Conservation (phyloP, 192 early-diverging fungal species). For the Geranomyces michiganensis region DNA sequence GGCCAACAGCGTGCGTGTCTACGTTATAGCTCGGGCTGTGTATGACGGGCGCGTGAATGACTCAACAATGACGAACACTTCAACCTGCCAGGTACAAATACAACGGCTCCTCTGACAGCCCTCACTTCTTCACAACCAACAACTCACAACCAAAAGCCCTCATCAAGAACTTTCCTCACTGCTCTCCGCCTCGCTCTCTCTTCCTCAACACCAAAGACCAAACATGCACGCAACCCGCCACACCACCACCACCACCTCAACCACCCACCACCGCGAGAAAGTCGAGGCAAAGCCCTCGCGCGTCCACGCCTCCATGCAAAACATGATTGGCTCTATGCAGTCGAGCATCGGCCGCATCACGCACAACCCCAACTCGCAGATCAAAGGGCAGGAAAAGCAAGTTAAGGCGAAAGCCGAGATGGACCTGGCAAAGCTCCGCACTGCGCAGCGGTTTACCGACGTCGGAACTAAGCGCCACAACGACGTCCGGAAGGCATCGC, state of each 20-base stretch:
- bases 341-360: conserved; percentile 15
- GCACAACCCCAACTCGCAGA: conserved; percentile 2
- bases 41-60: too few species aligned
- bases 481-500: too few species aligned
- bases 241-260: neutral
- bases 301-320: neutral
- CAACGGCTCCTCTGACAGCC: too few species aligned
- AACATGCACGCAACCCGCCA: too few species aligned
- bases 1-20: too few species aligned
- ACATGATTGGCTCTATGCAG: conserved; percentile 5
- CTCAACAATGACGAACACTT: too few species aligned
- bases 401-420: conserved; percentile 15
- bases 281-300: neutral
- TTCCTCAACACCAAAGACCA: too few species aligned
- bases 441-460: neutral
- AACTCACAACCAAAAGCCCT: neutral
- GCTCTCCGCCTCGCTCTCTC: too few species aligned
- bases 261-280: neutral
- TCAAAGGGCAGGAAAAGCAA: conserved; percentile 30
- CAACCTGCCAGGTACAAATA: too few species aligned
- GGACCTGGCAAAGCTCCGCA: conserved; percentile 17
- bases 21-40: too few species aligned
- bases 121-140: neutral
- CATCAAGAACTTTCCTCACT: too few species aligned
- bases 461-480: neutral